Evolutionary conservation across 2,329 filamentous ascomycete species (phyloP), one percentile per base, ranked within the genome.

Genomic region (Penicillium concentricum): DNA sequence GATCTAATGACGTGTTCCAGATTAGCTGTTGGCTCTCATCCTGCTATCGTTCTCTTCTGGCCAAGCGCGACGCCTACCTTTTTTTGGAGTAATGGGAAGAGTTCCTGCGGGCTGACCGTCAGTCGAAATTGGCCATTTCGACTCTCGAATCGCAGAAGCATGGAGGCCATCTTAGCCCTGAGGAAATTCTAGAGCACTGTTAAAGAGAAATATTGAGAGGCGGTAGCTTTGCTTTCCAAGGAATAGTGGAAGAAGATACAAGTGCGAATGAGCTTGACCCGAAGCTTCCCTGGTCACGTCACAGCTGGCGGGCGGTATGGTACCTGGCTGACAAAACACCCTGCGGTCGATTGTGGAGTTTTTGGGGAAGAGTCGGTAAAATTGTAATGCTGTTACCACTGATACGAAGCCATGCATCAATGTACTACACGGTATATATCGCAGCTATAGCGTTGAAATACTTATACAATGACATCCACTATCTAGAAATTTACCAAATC

Each of bases 81-180:
- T 56, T 73, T 73, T 15, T 83, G 72, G 28, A 87, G 76, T 9
- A 82, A 78, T 20, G 80, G 72, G 72, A 97, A 96, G 0, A 87
- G 87, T 61, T 90, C 87, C 41, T 83, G 82, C 49, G 87, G 84
- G 66, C 92, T 87, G 65, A 95, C 84, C 50, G 82, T 90, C 68
- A 97, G 81, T 66, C 94, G 89, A 76, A 92, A 88, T 82, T 94
- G 94, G 79, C 94, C 94, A 79, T 97, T 92, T 62, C 90, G 91
- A 72, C 92, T 92, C 69, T 92, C 88, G 66, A 96, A 90, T 74
- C 92, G 86, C 55, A 97, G 81, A 70, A 96, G 82, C 86, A 96
- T 96, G 46, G 74, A 65, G 24, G 74, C 66, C 75, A 77, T 78
- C 37, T 45, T 62, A 60, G 43, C n/a, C 26, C 13, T 32, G 22